Evolutionary conservation across 768 basidiomycete genomes (phyloP), one percentile per base, ranked within the genome.

Genomic region (Mycena rebaudengoi): DNA sequence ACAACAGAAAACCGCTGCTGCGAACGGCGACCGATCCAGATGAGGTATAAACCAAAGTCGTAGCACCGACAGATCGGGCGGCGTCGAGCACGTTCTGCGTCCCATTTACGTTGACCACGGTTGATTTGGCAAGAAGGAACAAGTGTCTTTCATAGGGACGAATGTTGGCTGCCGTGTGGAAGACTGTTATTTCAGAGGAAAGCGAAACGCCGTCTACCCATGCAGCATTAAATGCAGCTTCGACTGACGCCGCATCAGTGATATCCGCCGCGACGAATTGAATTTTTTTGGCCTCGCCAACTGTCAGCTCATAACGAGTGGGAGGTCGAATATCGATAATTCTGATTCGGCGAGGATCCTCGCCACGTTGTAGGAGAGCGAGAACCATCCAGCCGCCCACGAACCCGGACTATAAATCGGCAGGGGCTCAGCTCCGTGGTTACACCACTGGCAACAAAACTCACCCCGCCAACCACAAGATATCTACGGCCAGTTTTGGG

Each of bases 111-210:
- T 92, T 92, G 46, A 93, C 88, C 32, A 74, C 76, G 35, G 80
- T 78, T 6, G 91, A 92, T 20, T 78, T 79, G 7, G 78, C 74
- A 18, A 90, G 73, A n/a, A 91, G 81, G 3, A 70, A 70, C 0
- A 75, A 63, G 60, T 83, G 79, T 7, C 88, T 86, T 67, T 93
- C 91, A 70, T 87, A 93, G 74, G 90, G 92, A 7, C 90, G 89
- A 64, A 93, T 92, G 66, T 83, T 90, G n/a, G 91, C 88, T 1
- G 89, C 91, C 26, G 89, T 89, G 70, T 92, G 90, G 73, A 91
- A 90, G 7, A 93, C 83, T 1, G 91, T 91, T 25, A 89, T 75
- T 53, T 82, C 79, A 2, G 77, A 65, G 16, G 76, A 71, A 12
- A 63, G 48, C 7, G 21, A 8, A 21, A 69, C 70, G 23, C 68